Evolutionary conservation across 2,329 filamentous ascomycete species (phyloP).

Genomic region (Neonectria magnoliae): DNA sequence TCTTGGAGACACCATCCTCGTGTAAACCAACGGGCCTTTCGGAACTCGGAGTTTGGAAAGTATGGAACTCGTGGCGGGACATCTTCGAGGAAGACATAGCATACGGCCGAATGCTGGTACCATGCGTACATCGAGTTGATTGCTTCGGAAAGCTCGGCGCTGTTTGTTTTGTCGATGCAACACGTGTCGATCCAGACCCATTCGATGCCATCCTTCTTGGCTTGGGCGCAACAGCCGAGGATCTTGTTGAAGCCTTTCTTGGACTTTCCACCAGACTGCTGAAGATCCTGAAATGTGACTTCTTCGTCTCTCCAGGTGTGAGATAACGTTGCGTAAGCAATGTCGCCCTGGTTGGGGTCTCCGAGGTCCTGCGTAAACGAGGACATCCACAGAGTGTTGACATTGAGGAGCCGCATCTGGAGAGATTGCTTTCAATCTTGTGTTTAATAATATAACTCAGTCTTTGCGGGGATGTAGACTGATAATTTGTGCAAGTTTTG

Average conservation of each 20-base stretch:
- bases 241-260: conserved; percentile 5
- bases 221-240: not conserved
- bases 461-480: no score
- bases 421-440: not conserved
- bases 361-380: not conserved
- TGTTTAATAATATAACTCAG: not conserved
- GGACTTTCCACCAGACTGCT: not conserved
- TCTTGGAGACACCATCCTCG: conserved; percentile 41
- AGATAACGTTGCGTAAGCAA: conserved; percentile 5
- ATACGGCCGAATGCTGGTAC: conserved; percentile 32
- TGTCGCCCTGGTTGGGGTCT: not conserved
- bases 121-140: conserved; percentile 20
- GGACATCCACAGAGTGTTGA: not conserved
- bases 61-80: conserved; percentile 20
- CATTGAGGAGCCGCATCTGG: not conserved
- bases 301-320: conserved; percentile 10
- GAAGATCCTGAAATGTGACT: conserved; percentile 6
- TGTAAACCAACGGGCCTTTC: conserved; percentile 33
- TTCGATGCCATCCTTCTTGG: not conserved
- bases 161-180: conserved; percentile 36
- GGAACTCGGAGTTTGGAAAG: not conserved
- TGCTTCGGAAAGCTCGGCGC: conserved; percentile 35
- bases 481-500: no score
- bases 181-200: conserved; percentile 15
- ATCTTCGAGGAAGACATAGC: conserved; percentile 35